A percentile compares a stretch with the other conserved stretches of the same genome.
Evolutionary conservation across 139 green algal genomes (phyloP).

Genomic region (Micractinium conductrix): DNA sequence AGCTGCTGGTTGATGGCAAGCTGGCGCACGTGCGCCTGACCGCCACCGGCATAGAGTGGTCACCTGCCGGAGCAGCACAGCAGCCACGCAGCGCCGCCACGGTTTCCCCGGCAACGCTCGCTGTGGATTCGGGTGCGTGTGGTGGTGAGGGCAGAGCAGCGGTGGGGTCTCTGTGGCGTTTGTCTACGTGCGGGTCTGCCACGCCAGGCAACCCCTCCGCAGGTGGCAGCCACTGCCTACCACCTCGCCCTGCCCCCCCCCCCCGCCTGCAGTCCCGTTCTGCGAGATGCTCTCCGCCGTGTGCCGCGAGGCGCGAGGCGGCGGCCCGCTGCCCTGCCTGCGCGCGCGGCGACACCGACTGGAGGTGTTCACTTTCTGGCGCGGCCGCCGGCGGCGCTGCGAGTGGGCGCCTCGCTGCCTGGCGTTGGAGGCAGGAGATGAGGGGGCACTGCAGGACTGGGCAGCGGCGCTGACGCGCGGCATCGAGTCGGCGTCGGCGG

Average conservation of each 20-base stretch:
- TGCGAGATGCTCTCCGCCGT: constrained; percentile 14
- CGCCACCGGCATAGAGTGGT: constrained; percentile 1
- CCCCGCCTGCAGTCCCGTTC: constrained; percentile 10
- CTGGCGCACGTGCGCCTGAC: not conserved
- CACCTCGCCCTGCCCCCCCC: too few relatives aligned
- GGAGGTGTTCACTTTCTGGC: constrained; percentile 30
- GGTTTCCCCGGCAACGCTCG: too few relatives aligned
- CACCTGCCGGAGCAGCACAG: not conserved
- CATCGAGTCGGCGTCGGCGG: constrained; percentile 6
- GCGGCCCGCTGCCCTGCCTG: not conserved
- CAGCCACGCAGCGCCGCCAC: too few relatives aligned
- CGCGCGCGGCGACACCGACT: not conserved
- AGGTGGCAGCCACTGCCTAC: too few relatives aligned
- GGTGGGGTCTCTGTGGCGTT: too few relatives aligned
- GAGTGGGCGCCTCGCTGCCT: constrained; percentile 30
- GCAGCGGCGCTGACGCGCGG: not conserved
- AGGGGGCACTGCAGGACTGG: constrained; percentile 18
- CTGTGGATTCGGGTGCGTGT: not conserved
- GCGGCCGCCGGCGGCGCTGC: not conserved
- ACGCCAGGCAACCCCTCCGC: too few relatives aligned
- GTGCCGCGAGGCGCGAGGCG: not conserved
- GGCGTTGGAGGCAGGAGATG: constrained; percentile 4
- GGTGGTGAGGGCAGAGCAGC: too few relatives aligned
- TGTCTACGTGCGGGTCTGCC: too few relatives aligned
- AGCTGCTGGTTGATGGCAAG: not conserved